A percentile compares a stretch with the other conserved stretches of the same genome.
Evolutionary conservation across 2,329 filamentous ascomycete species (phyloP).

Genomic region (Sarocladiaceae sp.): DNA sequence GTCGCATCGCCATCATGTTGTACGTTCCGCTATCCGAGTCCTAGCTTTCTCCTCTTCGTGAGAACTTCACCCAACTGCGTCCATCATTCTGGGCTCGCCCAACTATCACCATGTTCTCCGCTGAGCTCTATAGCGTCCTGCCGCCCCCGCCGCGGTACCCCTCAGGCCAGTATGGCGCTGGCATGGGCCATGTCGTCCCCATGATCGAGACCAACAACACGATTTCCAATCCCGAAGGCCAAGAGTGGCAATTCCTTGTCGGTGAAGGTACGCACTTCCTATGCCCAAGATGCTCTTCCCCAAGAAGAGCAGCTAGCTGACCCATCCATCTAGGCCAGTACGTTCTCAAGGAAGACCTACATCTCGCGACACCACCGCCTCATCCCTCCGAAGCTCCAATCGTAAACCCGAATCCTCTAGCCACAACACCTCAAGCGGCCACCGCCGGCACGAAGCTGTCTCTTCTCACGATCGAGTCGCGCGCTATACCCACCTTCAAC

Average conservation of each 20-base stretch:
- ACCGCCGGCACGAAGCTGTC: constrained; percentile 81
- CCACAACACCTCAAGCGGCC: constrained; percentile 77
- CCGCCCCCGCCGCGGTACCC: constrained; percentile 84
- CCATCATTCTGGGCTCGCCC: background rate
- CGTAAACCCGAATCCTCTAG: constrained; percentile 82
- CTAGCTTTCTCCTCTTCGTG: background rate
- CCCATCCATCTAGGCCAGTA: constrained; percentile 70
- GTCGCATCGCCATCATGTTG: constrained; percentile 18
- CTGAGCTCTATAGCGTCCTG: constrained; percentile 56
- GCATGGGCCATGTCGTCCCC: constrained; percentile 60
- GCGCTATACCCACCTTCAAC: constrained; percentile 44
- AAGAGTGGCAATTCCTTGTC: constrained; percentile 84
- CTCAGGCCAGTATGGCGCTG: constrained; percentile 63
- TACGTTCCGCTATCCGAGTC: constrained; percentile 14
- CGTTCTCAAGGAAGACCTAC: constrained; percentile 80
- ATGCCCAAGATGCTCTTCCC: background rate
- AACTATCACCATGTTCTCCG: constrained; percentile 2
- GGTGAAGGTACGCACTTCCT: constrained; percentile 72
- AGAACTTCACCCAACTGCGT: background rate
- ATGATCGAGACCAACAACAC: constrained; percentile 94
- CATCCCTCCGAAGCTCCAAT: constrained; percentile 90
- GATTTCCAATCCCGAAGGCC: constrained; percentile 69
- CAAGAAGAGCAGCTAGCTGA: background rate
- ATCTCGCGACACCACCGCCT: constrained; percentile 87
- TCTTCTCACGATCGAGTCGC: constrained; percentile 64